Evolutionary conservation across 148 eudicot genomes (phyloP), one percentile per base, ranked within the genome.

Genomic region (Vaccinium corymbosum): DNA sequence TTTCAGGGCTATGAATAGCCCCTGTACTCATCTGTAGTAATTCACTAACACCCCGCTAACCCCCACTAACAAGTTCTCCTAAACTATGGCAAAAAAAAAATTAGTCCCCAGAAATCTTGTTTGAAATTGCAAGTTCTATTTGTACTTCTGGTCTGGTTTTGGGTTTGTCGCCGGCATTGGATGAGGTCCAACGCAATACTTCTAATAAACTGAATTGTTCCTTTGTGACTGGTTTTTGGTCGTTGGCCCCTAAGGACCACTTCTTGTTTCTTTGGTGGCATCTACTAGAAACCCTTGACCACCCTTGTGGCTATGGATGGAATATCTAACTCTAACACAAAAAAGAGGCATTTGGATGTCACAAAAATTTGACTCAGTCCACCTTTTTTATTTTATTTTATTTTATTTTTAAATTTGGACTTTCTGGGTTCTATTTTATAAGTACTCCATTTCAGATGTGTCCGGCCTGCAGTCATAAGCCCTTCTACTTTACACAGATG

Each of bases 251-350:
- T 68, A 68, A 1, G 27, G 73, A 25, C 72, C 22, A 12, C 38
- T 53, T 14, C 57, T 68, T 27, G 27, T 66, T 66, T 66, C 15
- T 66, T 25, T 66, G 35, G 6, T 25, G 29, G 29, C 70, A 12
- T 27, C 38, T 66, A 66, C 72, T 66, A 66, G 72, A 66, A 66
- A 66, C 72, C 72, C 72, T 66, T 66, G 72, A 66, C 72, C 72
- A 11, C 72, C 38, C 38, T 27, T 66, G 72, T 66, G 38, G 27
- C 72, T 12, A 1, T 27, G 72, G 35, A 66, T 64, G n/a, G 27
- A 22, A 64, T 9, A 64, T 64, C 25, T 20, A 59, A 20, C 25
- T 7, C 68, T 62, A 2, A 62, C 10, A 62, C 12, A 25, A 62
- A 25, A 62, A 62, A n/a, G 27, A 62, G 29, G 27, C 25, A 62